Conservation (phyloP, 352 stramenopile species). For the Globisporangium acanthophoron region DNA sequence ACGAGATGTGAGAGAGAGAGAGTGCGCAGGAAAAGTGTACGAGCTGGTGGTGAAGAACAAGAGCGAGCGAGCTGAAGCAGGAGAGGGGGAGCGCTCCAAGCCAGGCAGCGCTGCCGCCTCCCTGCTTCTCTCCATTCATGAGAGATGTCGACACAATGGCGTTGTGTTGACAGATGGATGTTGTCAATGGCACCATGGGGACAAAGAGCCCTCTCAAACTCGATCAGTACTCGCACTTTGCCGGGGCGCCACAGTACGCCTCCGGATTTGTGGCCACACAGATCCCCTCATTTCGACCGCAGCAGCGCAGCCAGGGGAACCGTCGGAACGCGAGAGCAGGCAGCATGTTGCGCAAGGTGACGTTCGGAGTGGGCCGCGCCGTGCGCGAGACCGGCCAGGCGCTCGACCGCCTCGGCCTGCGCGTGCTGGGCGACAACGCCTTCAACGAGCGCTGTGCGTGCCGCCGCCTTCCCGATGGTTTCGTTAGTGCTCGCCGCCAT, state of each 20-base stretch:
- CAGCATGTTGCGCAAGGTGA: slow-evolving; percentile 85
- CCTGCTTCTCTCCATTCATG: too few species aligned
- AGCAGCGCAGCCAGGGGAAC: slow-evolving; percentile 2
- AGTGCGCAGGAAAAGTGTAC: not conserved
- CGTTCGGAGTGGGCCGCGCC: slow-evolving; percentile 86
- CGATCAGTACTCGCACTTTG: not conserved
- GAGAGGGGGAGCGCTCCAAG: too few species aligned
- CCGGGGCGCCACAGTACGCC: not conserved
- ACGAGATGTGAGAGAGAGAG: not conserved
- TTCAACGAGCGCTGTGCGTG: slow-evolving; percentile 88
- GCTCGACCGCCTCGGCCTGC: slow-evolving; percentile 91
- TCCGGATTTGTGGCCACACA: not conserved
- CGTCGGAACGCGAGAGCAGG: not conserved
- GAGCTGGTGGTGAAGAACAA: too few species aligned
- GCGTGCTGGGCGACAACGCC: slow-evolving; percentile 82
- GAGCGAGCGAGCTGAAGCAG: too few species aligned
- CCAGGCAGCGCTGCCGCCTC: too few species aligned
- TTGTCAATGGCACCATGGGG: too few species aligned
- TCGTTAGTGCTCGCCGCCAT: too few species aligned
- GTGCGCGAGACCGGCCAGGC: slow-evolving; percentile 96
- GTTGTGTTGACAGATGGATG: too few species aligned
- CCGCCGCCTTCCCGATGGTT: not conserved
- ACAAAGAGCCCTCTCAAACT: not conserved
- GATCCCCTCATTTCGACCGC: slow-evolving; percentile 1
- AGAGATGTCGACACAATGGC: too few species aligned